These are phyloP conservation scores for Calocybe indica DNA, from an alignment of 768 basidiomycete species.

Conservation along the genomic window DNA sequence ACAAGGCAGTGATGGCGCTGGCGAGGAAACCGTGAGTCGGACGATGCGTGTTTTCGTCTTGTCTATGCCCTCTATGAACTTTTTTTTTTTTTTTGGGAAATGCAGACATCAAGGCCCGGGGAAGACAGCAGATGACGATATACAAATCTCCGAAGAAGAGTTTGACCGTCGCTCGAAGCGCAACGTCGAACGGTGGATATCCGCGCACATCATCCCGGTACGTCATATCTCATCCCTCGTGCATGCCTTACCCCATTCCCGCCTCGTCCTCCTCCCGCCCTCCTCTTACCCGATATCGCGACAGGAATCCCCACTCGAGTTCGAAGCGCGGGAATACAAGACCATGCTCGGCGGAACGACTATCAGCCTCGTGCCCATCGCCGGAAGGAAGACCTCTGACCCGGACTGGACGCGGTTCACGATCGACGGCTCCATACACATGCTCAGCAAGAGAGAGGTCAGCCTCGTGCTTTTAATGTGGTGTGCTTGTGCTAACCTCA, in stretches of 20 bases:
- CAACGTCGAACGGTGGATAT: slow-evolving; percentile 78
- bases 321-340: slow-evolving; percentile 39
- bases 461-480: neutral
- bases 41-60: slow-evolving; percentile 3
- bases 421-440: slow-evolving; percentile 48
- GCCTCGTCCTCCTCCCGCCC: neutral
- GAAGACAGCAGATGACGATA: slow-evolving; percentile 27
- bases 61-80: neutral
- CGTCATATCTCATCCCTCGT: slow-evolving; percentile 4
- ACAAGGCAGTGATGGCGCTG: slow-evolving; percentile 82
- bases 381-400: slow-evolving; percentile 24
- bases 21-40: slow-evolving; percentile 70
- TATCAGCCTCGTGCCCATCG: slow-evolving; percentile 44
- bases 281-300: too few species aligned
- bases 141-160: slow-evolving; percentile 62
- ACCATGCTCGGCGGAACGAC: slow-evolving; percentile 58
- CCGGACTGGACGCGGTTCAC: slow-evolving; percentile 56
- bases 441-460: slow-evolving; percentile 61
- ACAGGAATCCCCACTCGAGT: slow-evolving; percentile 42
- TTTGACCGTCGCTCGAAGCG: slow-evolving; percentile 51
- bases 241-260: neutral
- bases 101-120: slow-evolving; percentile 56
- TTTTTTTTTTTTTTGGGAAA: neutral
- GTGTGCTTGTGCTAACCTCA: too few species aligned
- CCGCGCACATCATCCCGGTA: slow-evolving; percentile 81